Base-by-base conservation (phyloP, 352 stramenopile species). In the Pythium dissimile region DNA sequence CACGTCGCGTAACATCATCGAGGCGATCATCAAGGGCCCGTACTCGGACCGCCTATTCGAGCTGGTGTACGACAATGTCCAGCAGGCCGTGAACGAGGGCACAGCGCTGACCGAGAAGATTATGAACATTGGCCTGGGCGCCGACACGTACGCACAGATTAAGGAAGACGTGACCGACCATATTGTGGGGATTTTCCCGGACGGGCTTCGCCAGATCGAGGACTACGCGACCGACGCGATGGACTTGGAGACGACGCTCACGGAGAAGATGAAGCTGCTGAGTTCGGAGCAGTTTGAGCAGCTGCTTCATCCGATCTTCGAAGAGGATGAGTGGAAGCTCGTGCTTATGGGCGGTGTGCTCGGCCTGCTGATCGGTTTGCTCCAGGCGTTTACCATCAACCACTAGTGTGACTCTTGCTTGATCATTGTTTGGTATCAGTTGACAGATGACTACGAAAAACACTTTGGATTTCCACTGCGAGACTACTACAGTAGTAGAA, bases 271-370 rank as follows among this genome's bases (percentile, higher is more conserved):
- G 89, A 86, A 89, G 72, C 76, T 83, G 58, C 67, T 91, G 72
- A 88, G 69, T 26, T 92, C 73, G 13, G 74, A 78, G 34, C 85
- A 98, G 67, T 99, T 99, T 69, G 96, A 99, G 69, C 78, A 95
- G 41, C 70, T 99, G 20, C 71, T 99, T 57, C 97, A 99, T 64
- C 97, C 97, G 11, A 96, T 98, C 16, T 99, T 99, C 72, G 86
- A 99, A 69, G 96, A 99, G 64, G 97, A 99, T 67, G 97, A 99
- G 82, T 97, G 97, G 77, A 98, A 98, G 58, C 77, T 99, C 3
- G 98, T 99, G 68, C 69, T 98, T 45, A 96, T 98, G 68, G 97
- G 97, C 38, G 96, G 94, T 20, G 81, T 93, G 18, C 78, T 99
- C 8, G 97, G 97, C 37, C 69, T 96, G 31, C 57, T 84, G 13